These are phyloP conservation scores for Tardiomyces blankii DNA, from an alignment of 1,139 yeast species.

Conservation along the genomic window DNA sequence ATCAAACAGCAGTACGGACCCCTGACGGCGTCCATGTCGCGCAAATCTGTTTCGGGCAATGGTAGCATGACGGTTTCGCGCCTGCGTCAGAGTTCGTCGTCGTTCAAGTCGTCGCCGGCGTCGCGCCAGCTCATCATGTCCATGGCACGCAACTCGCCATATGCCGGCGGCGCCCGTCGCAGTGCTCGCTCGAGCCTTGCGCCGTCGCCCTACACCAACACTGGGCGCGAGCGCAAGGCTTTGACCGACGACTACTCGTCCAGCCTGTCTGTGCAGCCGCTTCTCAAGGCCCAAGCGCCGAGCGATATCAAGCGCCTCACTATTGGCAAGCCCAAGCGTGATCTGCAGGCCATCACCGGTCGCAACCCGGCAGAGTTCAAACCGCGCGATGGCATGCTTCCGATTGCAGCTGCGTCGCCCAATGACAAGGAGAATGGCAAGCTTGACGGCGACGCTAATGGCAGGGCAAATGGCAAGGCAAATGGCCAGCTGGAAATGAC, in stretches of 20 bases:
- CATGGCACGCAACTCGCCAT: not conserved
- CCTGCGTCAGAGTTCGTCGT: not conserved
- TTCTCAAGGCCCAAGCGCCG: constrained; percentile 1
- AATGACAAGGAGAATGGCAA: not conserved
- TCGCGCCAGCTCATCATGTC: not conserved
- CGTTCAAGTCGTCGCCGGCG: not conserved
- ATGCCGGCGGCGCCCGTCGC: not conserved
- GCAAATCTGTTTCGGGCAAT: not conserved
- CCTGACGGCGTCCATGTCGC: not conserved
- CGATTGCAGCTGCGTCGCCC: constrained; percentile 1
- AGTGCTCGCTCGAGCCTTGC: not conserved
- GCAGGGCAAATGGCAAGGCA: not conserved
- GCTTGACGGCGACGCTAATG: not conserved
- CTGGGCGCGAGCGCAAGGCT: not conserved
- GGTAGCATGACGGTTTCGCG: not conserved
- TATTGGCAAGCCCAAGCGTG: constrained; percentile 2
- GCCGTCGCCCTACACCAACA: not conserved
- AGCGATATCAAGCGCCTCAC: constrained; percentile 4
- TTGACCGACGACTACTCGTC: not conserved
- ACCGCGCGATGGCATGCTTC: not conserved
- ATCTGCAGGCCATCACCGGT: constrained; percentile 4
- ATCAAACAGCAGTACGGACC: not conserved
- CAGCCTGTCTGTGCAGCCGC: not conserved
- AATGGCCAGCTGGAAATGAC: constrained; percentile 1
- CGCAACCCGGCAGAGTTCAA: not conserved